Evolutionary conservation across 129 eudicot species (phyloP), one percentile per base, ranked within the genome.

Genomic region (Chrysanthemum makinoi): DNA sequence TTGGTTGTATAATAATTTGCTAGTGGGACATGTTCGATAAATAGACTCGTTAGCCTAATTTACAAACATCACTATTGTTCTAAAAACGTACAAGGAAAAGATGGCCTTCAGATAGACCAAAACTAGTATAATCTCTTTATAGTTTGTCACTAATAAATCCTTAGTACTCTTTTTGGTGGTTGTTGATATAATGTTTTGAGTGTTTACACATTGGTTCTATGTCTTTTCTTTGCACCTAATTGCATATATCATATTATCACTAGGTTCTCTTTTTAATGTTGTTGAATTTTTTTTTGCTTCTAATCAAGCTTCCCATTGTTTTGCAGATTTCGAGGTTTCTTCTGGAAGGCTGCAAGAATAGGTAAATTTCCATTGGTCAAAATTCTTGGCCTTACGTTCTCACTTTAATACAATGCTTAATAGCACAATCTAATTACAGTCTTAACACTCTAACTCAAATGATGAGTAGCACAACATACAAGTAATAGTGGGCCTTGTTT

Each of bases 281-380:
- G 39, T 58, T 47, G 61, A 19, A 19, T 22, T 73, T 58, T 13
- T 58, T 30, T 44, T 55, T 75, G 51, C 26, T 46, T 35, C 69
- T 73, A 18, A 18, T 48, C 51, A 75, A 67, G 43, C 10, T 24
- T 68, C 51, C 56, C 6, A n/a, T 20, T 44, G 69, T 35, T 56
- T 81, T 75, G 44, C 95, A 87, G 96, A 82, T 88, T 91, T 80
- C 89, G 97, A 20, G 97, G 95, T 19, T 87, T 91, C 86, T 87
- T 91, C 75, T 86, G 95, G 95, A 91, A 86, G 80, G 97, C 95
- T 39, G 97, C 97, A 63, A 81, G 91, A 81, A 91, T 91, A 74
- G 96, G 91, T 89, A 54, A 24, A 18, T 51, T 51, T 50, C 10
- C 39, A 2, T 59, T 61, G 54, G 6, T 35, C 55, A 62, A 24